Percentiles rank a stretch among this genome's conserved stretches.
Evolutionary conservation across 495 filamentous ascomycete genomes (phyloP).

Genomic region (Podospora pseudopauciseta): DNA sequence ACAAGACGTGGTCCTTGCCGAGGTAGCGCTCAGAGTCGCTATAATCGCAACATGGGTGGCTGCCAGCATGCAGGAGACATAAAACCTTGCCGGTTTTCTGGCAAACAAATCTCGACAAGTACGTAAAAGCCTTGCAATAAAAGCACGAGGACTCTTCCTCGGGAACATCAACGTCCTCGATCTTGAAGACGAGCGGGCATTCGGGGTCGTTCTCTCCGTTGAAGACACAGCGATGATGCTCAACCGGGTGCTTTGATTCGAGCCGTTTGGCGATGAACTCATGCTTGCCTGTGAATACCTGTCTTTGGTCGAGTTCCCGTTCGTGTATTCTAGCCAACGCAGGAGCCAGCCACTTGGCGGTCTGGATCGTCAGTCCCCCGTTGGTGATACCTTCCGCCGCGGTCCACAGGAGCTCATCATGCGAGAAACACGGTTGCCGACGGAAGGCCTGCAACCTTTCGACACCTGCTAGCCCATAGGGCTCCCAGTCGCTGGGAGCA

Average conservation of each 20-base stretch:
- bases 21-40: constrained; percentile 56
- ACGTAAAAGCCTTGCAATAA: constrained; percentile 89
- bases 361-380: constrained; percentile 79
- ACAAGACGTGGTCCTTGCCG: constrained; percentile 62
- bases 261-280: constrained; percentile 50
- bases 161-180: constrained; percentile 69
- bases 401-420: constrained; percentile 92
- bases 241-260: constrained; percentile 39
- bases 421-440: constrained; percentile 91
- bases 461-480: constrained; percentile 81
- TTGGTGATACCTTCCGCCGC: constrained; percentile 62
- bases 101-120: constrained; percentile 87
- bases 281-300: constrained; percentile 65
- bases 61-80: constrained; percentile 75
- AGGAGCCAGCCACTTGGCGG: constrained; percentile 88
- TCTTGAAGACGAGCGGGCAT: constrained; percentile 43
- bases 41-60: constrained; percentile 71
- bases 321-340: constrained; percentile 73
- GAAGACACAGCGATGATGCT: constrained; percentile 41
- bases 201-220: constrained; percentile 37
- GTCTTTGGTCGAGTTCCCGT: constrained; percentile 66
- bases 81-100: constrained; percentile 69
- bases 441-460: constrained; percentile 83
- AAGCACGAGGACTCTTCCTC: constrained; percentile 89
- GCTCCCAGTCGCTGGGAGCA: constrained; percentile 95